Base-by-base conservation (phyloP, 106 monocot species). In the Acorus gramineus region DNA sequence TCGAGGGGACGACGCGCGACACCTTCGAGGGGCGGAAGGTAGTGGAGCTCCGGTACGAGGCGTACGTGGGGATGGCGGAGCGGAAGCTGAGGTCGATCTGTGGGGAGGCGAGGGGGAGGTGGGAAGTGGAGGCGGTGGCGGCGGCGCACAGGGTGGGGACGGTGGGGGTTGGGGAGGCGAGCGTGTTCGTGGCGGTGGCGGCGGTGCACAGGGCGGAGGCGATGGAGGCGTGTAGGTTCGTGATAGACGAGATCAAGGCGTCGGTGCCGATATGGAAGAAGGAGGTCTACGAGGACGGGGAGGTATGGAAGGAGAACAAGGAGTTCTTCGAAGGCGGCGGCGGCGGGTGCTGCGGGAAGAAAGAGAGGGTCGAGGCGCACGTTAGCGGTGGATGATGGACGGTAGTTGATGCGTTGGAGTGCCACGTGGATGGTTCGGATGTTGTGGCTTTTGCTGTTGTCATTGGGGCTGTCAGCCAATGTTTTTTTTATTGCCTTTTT, bases 191-290 rank as follows among this genome's bases (percentile, higher is more conserved):
- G 13, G 87, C 90, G 2, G 87, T 67, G 5, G 90, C 90, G 8
- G 69, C 95, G 7, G 80, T 82, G 48, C 95, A 95, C 70, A 79
- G 86, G 2, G 77, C 72, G 8, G 84, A 84, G 51, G 86, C 86
- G 45, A 61, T 95, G 71, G 87, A 90, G 69, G 90, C 87, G 57
- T 95, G 90, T 68, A 69, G 82, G 55, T 87, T 69, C 67, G 60
- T 96, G 56, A 96, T 96, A 63, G 90, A 96, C 58, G 95, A 90
- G 82, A 53, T 90, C 56, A 96, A 90, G 72, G 84, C 87, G 28
- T 74, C 82, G 66, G 90, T 96, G 66, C 90, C 95, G 28, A 87
- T 90, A 42, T 90, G 90, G 95, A 96, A 90, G 84, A 96, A 90
- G 80, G 95, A 96, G 77, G 85, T 90, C 4, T 90, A 90, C 68